Evolutionary conservation across 495 filamentous ascomycete species (phyloP), one percentile per base, ranked within the genome.

Genomic region (Delitschia confertaspora): DNA sequence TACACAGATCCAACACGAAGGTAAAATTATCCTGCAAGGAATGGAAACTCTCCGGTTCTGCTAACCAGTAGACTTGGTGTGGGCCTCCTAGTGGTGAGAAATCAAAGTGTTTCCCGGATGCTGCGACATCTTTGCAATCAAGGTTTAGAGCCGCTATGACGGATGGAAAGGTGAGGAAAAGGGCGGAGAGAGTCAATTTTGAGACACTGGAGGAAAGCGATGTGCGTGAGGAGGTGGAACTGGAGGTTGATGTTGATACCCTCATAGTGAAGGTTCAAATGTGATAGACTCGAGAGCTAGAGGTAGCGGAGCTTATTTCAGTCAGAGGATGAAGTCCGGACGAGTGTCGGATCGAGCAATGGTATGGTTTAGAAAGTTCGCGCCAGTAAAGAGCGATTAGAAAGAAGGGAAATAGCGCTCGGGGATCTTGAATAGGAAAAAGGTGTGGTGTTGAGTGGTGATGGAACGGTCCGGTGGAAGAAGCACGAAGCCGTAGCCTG

Each of bases 1-100:
- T 64, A 63, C 91, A 98, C 35, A 95, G 72, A 52, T 95, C 84
- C 25, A 98, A 60, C n/a, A 83, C 84, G 65, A 88, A 95, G 6
- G 84, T 95, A 5, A 78, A 86, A 56, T 93, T 93, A 63, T 53
- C 37, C 52, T 67, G 2, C 57, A 65, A 0, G 70, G 74, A 27
- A 58, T 56, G 1, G 64, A 61, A 24, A 1, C 27, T 3, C 9
- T 38, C 17, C 1, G 26, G 26, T 18, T 73, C 66, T 32, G 71
- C 63, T 36, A 65, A 63, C 44, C 75, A 71, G 25, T 77, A 74
- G 19, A 93, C 68, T n/a, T 75, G 75, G 58, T 86, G 82, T n/a
- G 85, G 79, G 18, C 86, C 88, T 24, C 68, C 71, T 6, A 96
- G 72, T 14, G 69, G 38, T 9, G 58, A 65, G 7, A 95, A 64